A percentile compares a stretch with the other conserved stretches of the same genome.
These are phyloP conservation scores for Trichoderma asperellum DNA, from an alignment of 2,329 filamentous ascomycete species.

Conservation along the genomic window DNA sequence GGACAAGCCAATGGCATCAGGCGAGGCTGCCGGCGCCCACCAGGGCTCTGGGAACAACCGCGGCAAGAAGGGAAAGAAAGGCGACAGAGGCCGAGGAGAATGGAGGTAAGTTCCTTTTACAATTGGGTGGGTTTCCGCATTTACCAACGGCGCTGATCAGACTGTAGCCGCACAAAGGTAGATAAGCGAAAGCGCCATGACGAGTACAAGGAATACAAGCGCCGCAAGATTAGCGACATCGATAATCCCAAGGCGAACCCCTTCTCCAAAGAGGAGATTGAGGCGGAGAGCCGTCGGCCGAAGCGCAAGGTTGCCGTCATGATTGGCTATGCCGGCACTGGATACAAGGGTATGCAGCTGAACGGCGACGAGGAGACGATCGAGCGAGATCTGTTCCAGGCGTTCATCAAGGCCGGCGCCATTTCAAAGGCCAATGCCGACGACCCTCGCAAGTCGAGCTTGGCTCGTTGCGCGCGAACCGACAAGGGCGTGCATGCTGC, in stretches of 20 bases:
- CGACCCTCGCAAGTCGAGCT: conserved; percentile 93
- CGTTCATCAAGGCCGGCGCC: conserved; percentile 86
- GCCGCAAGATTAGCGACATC: conserved; percentile 46
- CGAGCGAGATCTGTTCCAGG: conserved; percentile 90
- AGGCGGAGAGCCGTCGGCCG: conserved; percentile 80
- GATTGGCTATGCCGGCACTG: conserved; percentile 93
- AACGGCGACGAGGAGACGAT: conserved; percentile 84
- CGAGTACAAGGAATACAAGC: conserved; percentile 49
- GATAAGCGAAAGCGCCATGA: conserved; percentile 48
- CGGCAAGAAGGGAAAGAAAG: conserved; percentile 36
- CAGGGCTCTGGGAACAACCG: conserved; percentile 27
- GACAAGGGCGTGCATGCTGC: conserved; percentile 98
- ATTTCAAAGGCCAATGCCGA: conserved; percentile 97
- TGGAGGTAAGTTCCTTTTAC: conserved; percentile 36
- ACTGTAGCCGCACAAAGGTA: conserved; percentile 41
- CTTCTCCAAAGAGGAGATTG: conserved; percentile 78
- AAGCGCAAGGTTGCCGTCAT: conserved; percentile 97
- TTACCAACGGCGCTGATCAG: conserved; percentile 44
- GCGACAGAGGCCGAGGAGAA: conserved; percentile 33
- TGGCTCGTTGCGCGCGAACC: conserved; percentile 91
- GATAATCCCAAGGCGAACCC: conserved; percentile 47
- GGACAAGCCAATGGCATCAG: conserved; percentile 17
- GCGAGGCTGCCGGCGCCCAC: background rate
- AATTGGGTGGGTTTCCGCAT: conserved; percentile 20
- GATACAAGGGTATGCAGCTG: conserved; percentile 97